Percentiles rank a stretch among this genome's conserved stretches.
Evolutionary conservation across 1,284 basidiomycete genomes (phyloP).

Genomic region (Cutaneotrichosporon cutaneum): DNA sequence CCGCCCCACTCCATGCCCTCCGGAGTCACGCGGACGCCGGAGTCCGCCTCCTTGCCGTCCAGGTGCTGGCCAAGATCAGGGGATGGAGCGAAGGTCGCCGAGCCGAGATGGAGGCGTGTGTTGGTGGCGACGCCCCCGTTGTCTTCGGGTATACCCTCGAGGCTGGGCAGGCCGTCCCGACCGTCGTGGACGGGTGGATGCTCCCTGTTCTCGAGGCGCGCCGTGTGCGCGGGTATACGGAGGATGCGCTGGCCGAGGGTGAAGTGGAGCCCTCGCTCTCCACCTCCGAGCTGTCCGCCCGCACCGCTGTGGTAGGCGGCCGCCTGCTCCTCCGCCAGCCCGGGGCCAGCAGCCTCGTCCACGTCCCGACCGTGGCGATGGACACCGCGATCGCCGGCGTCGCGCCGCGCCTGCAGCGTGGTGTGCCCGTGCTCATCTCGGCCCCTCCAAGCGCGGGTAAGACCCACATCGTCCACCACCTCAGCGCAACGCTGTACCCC

Average conservation of each 20-base stretch:
- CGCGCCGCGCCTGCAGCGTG: constrained; percentile 65
- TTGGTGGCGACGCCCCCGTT: constrained; percentile 62
- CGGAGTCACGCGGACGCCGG: constrained; percentile 60
- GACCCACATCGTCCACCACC: constrained; percentile 73
- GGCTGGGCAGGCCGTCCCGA: constrained; percentile 36
- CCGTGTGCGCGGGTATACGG: constrained; percentile 55
- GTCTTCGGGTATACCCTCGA: constrained; percentile 25
- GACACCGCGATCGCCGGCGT: constrained; percentile 63
- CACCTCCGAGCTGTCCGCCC: constrained; percentile 59
- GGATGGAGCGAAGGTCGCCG: constrained; percentile 74
- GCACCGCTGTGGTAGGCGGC: constrained; percentile 28
- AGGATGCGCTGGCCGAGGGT: not conserved
- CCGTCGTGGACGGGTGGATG: constrained; percentile 71
- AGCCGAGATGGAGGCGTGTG: constrained; percentile 60
- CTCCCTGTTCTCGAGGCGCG: constrained; percentile 67
- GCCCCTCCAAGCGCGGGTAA: constrained; percentile 91
- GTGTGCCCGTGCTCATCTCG: constrained; percentile 78
- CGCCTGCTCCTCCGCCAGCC: constrained; percentile 30
- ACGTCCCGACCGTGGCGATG: constrained; percentile 69
- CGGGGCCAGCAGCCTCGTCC: constrained; percentile 58
- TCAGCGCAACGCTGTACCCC: constrained; percentile 62
- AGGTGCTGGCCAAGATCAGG: constrained; percentile 70
- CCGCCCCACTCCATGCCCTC: constrained; percentile 55
- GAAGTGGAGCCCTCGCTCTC: constrained; percentile 13
- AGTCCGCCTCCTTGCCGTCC: constrained; percentile 68